Evolutionary conservation across 768 basidiomycete species (phyloP).

Genomic region (Pisolithus sp.): DNA sequence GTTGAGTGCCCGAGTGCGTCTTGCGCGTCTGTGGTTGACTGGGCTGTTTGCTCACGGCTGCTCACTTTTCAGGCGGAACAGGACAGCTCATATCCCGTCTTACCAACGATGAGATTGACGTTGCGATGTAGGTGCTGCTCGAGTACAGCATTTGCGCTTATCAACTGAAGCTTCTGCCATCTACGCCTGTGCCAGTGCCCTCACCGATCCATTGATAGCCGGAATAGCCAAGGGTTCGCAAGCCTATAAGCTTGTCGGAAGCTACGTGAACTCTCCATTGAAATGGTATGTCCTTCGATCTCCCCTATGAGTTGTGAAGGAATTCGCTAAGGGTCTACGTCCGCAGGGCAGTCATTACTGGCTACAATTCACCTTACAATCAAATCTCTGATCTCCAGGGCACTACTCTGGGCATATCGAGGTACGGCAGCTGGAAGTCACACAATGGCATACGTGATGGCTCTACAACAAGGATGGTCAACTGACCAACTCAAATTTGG

Average conservation of each 20-base stretch:
- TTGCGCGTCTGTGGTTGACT: too few species aligned
- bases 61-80: slow-evolving; percentile 56
- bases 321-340: too few species aligned
- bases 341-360: slow-evolving; percentile 86
- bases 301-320: neutral
- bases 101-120: slow-evolving; percentile 70
- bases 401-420: slow-evolving; percentile 83
- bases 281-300: slow-evolving; percentile 56
- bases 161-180: neutral
- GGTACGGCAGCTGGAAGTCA: slow-evolving; percentile 86
- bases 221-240: slow-evolving; percentile 87
- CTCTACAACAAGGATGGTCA: slow-evolving; percentile 79
- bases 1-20: slow-evolving; percentile 82
- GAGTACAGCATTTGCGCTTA: neutral
- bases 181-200: slow-evolving; percentile 44
- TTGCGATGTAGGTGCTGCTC: slow-evolving; percentile 58
- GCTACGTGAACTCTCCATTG: slow-evolving; percentile 83
- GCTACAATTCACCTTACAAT: slow-evolving; percentile 58
- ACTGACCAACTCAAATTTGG: slow-evolving; percentile 60
- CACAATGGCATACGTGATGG: slow-evolving; percentile 96
- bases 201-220: slow-evolving; percentile 87
- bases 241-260: slow-evolving; percentile 87
- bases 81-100: slow-evolving; percentile 77
- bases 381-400: slow-evolving; percentile 69
- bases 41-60: neutral